Base-by-base conservation (phyloP, 2,329 filamentous ascomycete species). In the Trichoderma sp. region DNA sequence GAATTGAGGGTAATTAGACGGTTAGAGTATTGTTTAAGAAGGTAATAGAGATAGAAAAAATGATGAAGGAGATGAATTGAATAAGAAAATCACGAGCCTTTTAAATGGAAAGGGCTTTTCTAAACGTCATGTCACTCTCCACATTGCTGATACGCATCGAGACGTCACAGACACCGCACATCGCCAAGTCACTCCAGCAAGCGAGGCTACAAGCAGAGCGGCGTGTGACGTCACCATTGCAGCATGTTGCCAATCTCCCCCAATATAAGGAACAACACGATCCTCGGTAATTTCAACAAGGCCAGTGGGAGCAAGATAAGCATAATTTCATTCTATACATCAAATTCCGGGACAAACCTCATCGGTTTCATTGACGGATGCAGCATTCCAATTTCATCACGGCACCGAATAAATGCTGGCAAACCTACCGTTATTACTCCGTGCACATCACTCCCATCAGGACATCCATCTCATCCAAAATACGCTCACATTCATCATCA, bases 171-270 rank as follows among this genome's bases (percentile, higher is more conserved):
- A 39, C 55, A 26, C 26, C 68, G 59, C 61, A 28, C 39, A 70
- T 68, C 66, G 12, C n/a, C 55, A 50, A 34, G 66, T 68, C 39
- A 26, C 36, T 59, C n/a, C 53, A 23, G n/a, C 34, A 47, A 20
- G n/a, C 26, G 36, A 68, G 34, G n/a, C 53, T 34, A 59, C 34
- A 11, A 36, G 20, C 23, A 15, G 1, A 1, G 15, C 23, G 57
- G 28, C 15, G 5, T 43, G 71, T 72, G 74, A 75, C 74, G 74
- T 75, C 74, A 75, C 69, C 50, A 75, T 73, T 73, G 63, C 73
- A 34, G 55, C 65, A 68, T 64, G 23, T 28, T 20, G 9, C 17
- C 15, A n/a, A 59, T 59, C 28, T 30, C 28, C 55, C 43, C 43
- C 17, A n/a, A 47, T 47, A 47, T 47, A 47, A 47, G 55, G 62